These are phyloP conservation scores for Bacidia rubella DNA, from an alignment of 495 filamentous ascomycete genomes.

Conservation along the genomic window DNA sequence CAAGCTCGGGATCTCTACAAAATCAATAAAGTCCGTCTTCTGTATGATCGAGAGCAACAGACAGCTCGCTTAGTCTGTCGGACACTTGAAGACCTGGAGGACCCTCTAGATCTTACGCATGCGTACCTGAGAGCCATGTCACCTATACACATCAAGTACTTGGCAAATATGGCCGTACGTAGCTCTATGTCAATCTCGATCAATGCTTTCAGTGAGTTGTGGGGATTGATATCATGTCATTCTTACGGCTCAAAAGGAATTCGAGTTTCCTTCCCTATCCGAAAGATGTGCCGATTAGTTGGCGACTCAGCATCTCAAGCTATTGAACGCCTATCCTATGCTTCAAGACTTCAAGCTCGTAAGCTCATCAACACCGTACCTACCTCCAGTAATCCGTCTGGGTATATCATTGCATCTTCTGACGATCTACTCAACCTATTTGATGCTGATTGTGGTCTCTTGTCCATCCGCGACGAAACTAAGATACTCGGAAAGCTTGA, in stretches of 20 bases:
- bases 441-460: conserved; percentile 74
- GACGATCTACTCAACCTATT: conserved; percentile 79
- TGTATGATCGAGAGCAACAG: conserved; percentile 64
- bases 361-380: conserved; percentile 72
- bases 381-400: conserved; percentile 69
- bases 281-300: conserved; percentile 88
- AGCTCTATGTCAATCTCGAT: conserved; percentile 93
- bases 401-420: conserved; percentile 84
- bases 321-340: conserved; percentile 80
- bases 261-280: conserved; percentile 80
- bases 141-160: conserved; percentile 78
- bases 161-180: conserved; percentile 80
- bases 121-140: conserved; percentile 83
- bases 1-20: conserved; percentile 74
- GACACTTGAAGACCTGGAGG: conserved; percentile 58
- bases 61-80: conserved; percentile 71
- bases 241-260: conserved; percentile 65
- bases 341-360: conserved; percentile 65
- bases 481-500: conserved; percentile 68
- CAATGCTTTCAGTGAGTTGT: conserved; percentile 70
- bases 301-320: conserved; percentile 80
- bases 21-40: conserved; percentile 63
- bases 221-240: conserved; percentile 86
- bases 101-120: conserved; percentile 72
- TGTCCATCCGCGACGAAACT: conserved; percentile 78